These are phyloP conservation scores for Elymus sibiricus DNA, from an alignment of 176 grass and related monocot genomes.

Conservation along the genomic window DNA sequence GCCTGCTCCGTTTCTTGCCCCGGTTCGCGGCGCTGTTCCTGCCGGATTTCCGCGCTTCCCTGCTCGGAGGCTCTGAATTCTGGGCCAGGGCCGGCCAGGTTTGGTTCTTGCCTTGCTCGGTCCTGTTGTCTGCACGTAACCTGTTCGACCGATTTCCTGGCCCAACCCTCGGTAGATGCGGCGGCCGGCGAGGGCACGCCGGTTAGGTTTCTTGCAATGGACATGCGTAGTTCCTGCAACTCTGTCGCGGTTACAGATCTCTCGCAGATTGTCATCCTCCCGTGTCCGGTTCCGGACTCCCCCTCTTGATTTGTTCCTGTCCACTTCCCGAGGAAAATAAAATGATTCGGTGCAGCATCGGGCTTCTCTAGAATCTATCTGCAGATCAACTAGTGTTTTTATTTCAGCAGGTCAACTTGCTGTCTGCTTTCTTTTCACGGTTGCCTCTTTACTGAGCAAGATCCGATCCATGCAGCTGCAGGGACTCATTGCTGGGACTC, in stretches of 20 bases:
- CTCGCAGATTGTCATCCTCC: too few relatives aligned
- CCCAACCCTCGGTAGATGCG: background rate
- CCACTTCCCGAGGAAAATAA: background rate
- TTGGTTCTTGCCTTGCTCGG: background rate
- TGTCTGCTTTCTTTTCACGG: background rate
- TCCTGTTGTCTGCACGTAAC: background rate
- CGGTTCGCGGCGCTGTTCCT: too few relatives aligned
- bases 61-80: background rate
- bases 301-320: background rate
- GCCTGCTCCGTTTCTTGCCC: background rate
- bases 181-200: background rate
- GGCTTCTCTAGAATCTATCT: too few relatives aligned
- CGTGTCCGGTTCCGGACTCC: background rate
- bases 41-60: too few relatives aligned
- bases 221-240: background rate
- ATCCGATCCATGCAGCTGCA: background rate
- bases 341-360: background rate
- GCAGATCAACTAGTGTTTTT: background rate
- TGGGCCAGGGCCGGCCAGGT: too few relatives aligned
- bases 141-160: constrained; percentile 22
- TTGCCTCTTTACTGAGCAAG: background rate
- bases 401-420: background rate
- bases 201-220: background rate
- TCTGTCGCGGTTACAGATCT: background rate
- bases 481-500: background rate